Percentiles rank a stretch among this genome's conserved stretches.
Conservation (phyloP, 1,284 basidiomycete species). For the Ustilago loliicola region DNA sequence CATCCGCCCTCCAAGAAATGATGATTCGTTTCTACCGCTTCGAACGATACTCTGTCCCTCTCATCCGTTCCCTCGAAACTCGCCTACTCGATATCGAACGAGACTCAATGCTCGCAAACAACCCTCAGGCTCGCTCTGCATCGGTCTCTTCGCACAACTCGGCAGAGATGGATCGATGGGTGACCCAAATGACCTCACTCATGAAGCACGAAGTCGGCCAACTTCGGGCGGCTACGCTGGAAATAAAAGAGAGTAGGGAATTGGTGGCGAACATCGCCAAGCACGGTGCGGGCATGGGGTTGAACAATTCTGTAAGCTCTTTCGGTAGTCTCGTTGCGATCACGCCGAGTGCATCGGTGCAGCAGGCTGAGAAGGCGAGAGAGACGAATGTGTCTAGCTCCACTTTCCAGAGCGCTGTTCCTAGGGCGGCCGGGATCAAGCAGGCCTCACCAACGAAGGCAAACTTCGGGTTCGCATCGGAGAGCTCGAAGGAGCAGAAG, state of each 20-base stretch:
- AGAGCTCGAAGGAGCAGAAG: constrained; percentile 25
- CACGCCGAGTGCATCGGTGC: constrained; percentile 27
- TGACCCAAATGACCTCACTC: constrained; percentile 65
- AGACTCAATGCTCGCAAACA: constrained; percentile 61
- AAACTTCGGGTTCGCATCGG: constrained; percentile 41
- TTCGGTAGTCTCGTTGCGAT: constrained; percentile 35
- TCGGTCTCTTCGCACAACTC: constrained; percentile 22
- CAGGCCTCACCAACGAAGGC: constrained; percentile 35
- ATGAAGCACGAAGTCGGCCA: constrained; percentile 69
- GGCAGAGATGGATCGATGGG: constrained; percentile 66
- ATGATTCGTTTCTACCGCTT: constrained; percentile 70
- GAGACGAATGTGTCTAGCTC: constrained; percentile 48
- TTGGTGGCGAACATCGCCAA: constrained; percentile 47
- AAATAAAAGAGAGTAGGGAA: constrained; percentile 59
- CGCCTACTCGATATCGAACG: constrained; percentile 67
- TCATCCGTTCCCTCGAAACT: constrained; percentile 65
- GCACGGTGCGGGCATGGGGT: constrained; percentile 5
- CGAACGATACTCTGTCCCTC: constrained; percentile 68
- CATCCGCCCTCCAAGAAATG: constrained; percentile 66
- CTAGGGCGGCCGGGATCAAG: constrained; percentile 23
- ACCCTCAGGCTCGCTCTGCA: constrained; percentile 28
- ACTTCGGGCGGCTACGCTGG: constrained; percentile 59
- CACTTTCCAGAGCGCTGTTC: constrained; percentile 48
- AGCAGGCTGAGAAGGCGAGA: constrained; percentile 16
- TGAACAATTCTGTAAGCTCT: constrained; percentile 24